A percentile compares a stretch with the other conserved stretches of the same genome.
Conservation (phyloP, 495 filamentous ascomycete genomes). For the Hypoxylon intermedium region DNA sequence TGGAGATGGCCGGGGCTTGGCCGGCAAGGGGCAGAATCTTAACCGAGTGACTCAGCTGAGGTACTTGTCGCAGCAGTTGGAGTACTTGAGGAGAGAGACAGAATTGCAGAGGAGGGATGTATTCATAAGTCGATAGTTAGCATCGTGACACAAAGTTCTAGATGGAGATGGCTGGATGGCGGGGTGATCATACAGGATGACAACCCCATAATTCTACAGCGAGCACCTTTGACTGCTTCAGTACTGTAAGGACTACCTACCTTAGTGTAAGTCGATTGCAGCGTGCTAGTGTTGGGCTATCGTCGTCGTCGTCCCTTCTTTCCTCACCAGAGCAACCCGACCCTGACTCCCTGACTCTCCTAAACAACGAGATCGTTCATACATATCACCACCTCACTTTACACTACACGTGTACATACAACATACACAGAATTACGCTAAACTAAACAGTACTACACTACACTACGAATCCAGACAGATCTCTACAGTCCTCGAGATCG, state of each 20-base stretch:
- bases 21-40: conserved; percentile 10
- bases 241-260: no score
- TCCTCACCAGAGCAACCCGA: conserved; percentile 13
- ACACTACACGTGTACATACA: no score
- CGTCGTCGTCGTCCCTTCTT: no score
- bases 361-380: conserved; percentile 5
- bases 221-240: no score
- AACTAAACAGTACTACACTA: no score
- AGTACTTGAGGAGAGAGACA: background rate
- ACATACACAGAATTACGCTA: no score
- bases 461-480: background rate
- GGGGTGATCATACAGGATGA: conserved; percentile 35
- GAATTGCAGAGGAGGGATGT: background rate
- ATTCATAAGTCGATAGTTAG: background rate
- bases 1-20: conserved; percentile 18
- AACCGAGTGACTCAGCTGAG: conserved; percentile 6
- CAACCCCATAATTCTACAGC: no score
- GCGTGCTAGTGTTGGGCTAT: no score
- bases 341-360: background rate
- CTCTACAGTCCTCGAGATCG: background rate
- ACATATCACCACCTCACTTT: conserved; percentile 9
- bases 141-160: conserved; percentile 9
- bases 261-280: no score
- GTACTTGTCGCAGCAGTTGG: background rate
- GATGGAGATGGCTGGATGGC: conserved; percentile 22